phyloP scores from a whole-genome alignment of 1,284 basidiomycete genomes.

The Trametes polyzona region DNA sequence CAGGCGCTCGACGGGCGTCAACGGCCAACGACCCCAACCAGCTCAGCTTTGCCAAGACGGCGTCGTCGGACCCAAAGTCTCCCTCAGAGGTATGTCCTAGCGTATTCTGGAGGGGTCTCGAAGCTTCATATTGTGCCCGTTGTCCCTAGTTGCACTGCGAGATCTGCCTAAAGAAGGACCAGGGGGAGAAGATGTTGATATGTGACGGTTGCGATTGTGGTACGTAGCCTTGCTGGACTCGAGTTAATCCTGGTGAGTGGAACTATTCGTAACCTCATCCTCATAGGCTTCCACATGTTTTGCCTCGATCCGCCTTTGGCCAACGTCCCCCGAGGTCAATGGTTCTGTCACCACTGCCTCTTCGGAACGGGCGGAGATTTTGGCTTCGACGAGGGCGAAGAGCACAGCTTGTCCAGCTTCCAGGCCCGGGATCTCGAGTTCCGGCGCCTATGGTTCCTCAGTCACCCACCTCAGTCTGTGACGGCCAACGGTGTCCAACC shows the following conservation, averaged over 20 bases:
- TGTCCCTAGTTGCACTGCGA: slow-evolving; percentile 73
- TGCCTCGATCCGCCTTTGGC: slow-evolving; percentile 92
- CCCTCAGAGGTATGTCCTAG: slow-evolving; percentile 29
- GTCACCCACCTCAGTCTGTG: slow-evolving; percentile 60
- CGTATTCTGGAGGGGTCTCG: background rate
- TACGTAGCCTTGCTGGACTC: slow-evolving; percentile 42
- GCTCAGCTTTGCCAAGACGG: slow-evolving; percentile 4
- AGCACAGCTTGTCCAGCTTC: slow-evolving; percentile 92
- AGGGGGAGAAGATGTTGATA: slow-evolving; percentile 88
- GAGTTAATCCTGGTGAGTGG: background rate
- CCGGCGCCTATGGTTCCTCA: slow-evolving; percentile 85
- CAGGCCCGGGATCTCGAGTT: slow-evolving; percentile 92
- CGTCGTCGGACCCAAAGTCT: slow-evolving; percentile 17
- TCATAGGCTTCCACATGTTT: slow-evolving; percentile 91
- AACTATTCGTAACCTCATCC: slow-evolving; percentile 7
- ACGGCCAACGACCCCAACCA: slow-evolving; percentile 16
- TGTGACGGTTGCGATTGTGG: slow-evolving; percentile 98
- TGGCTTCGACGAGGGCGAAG: slow-evolving; percentile 98
- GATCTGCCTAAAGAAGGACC: slow-evolving; percentile 88
- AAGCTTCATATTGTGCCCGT: background rate
- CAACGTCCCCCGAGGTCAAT: slow-evolving; percentile 88
- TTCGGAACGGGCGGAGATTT: slow-evolving; percentile 96
- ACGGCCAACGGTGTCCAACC: slow-evolving; percentile 21
- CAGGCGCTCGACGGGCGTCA: slow-evolving; percentile 24
- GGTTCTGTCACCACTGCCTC: slow-evolving; percentile 96